A percentile compares a stretch with the other conserved stretches of the same genome.
phyloP scores from a whole-genome alignment of 805 yeast genomes.

The baker's yeast (Saccharomyces cerevisiae) region DNA sequence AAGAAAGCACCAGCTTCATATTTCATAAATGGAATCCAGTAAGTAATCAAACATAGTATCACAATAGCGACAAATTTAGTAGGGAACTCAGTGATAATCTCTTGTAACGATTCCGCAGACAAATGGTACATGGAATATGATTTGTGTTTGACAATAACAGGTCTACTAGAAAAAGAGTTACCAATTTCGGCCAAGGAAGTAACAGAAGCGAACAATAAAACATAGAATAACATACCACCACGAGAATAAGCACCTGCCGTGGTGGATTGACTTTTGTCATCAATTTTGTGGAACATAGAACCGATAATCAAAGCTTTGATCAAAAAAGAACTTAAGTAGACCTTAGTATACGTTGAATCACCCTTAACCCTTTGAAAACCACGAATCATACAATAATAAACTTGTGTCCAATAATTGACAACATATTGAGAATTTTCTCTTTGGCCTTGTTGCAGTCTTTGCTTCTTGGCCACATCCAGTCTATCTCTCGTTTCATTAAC shows the following conservation, averaged over 20 bases:
- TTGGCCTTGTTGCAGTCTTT: conserved; percentile 36
- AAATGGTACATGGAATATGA: conserved; percentile 56
- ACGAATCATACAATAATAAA: conserved; percentile 44
- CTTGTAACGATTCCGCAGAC: conserved; percentile 55
- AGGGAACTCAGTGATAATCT: conserved; percentile 50
- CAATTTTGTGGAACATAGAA: conserved; percentile 48
- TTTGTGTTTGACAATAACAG: conserved; percentile 57
- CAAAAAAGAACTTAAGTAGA: conserved; percentile 44
- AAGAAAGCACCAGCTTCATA: conserved; percentile 49
- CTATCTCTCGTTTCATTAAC: conserved; percentile 34
- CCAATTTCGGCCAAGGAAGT: conserved; percentile 57
- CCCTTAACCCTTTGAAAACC: conserved; percentile 47
- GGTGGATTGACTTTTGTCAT: conserved; percentile 30
- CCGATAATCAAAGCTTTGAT: conserved; percentile 54
- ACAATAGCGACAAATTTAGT: conserved; percentile 43
- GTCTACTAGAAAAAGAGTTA: conserved; percentile 50
- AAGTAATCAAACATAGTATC: conserved; percentile 39
- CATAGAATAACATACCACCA: conserved; percentile 56
- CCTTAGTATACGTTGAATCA: conserved; percentile 47
- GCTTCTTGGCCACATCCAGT: conserved; percentile 35
- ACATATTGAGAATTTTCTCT: conserved; percentile 35
- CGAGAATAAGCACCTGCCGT: conserved; percentile 53
- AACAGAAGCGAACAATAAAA: conserved; percentile 51
- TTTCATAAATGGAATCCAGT: conserved; percentile 47
- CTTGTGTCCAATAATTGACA: conserved; percentile 42